A percentile compares a stretch with the other conserved stretches of the same genome.
These are phyloP conservation scores for Apiotrichum gracile DNA, from an alignment of 1,284 basidiomycete genomes.

Conservation along the genomic window DNA sequence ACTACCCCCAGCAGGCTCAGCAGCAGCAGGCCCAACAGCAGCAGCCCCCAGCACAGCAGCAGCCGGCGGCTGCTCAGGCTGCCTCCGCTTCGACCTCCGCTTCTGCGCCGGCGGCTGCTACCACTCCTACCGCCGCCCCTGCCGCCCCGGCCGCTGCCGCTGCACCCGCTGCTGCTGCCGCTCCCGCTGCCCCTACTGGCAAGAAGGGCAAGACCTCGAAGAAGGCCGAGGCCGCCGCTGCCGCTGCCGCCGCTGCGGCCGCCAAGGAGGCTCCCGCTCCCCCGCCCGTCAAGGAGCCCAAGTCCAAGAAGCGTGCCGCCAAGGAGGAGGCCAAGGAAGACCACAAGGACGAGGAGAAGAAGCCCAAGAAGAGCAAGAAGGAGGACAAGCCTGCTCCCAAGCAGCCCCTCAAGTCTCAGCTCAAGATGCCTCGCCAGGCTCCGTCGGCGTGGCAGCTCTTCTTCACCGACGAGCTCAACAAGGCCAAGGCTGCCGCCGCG, in stretches of 20 bases:
- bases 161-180: neutral
- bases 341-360: slow-evolving; percentile 37
- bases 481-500: slow-evolving; percentile 63
- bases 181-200: neutral
- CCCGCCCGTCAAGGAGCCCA: slow-evolving; percentile 10
- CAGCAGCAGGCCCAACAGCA: slow-evolving; percentile 7
- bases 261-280: slow-evolving; percentile 1
- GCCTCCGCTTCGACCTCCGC: slow-evolving; percentile 3
- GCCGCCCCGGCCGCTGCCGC: slow-evolving; percentile 4
- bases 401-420: slow-evolving; percentile 49
- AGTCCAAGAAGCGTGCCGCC: slow-evolving; percentile 30
- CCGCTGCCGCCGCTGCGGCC: slow-evolving; percentile 7
- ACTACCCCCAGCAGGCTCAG: slow-evolving; percentile 22
- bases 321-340: slow-evolving; percentile 18
- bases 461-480: slow-evolving; percentile 91
- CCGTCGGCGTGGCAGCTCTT: slow-evolving; percentile 96
- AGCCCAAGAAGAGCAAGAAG: slow-evolving; percentile 32
- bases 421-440: slow-evolving; percentile 85
- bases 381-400: slow-evolving; percentile 36
- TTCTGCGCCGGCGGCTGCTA: neutral
- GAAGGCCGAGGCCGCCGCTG: slow-evolving; percentile 9
- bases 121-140: slow-evolving; percentile 3
- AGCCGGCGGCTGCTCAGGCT: neutral
- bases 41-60: neutral
- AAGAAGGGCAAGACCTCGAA: slow-evolving; percentile 22